These are phyloP conservation scores for Leccinum fuscescens DNA, from an alignment of 1,284 basidiomycete species.

Conservation along the genomic window DNA sequence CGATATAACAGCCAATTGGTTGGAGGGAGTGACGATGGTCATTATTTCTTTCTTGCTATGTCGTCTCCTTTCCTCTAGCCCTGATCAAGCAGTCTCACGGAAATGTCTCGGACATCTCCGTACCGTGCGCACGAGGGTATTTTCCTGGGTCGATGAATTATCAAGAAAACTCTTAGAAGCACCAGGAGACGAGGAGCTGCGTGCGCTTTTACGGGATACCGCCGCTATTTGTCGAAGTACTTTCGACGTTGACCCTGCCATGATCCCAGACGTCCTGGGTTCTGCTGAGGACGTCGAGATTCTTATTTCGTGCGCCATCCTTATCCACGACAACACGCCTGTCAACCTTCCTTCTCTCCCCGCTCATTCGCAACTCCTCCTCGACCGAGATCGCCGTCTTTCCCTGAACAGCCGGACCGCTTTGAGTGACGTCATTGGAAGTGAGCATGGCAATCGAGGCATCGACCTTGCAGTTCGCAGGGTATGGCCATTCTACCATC, in stretches of 20 bases:
- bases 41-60: conserved; percentile 35
- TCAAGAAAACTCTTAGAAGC: conserved; percentile 21
- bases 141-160: conserved; percentile 39
- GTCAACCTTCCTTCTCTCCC: conserved; percentile 8
- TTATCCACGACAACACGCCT: conserved; percentile 33
- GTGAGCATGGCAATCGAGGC: conserved; percentile 12
- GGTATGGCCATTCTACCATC: conserved; percentile 39
- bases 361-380: conserved; percentile 15
- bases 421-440: conserved; percentile 4
- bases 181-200: conserved; percentile 23
- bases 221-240: conserved; percentile 42
- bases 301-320: conserved; percentile 37
- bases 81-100: conserved; percentile 4
- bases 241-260: conserved; percentile 35
- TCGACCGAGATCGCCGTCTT: conserved; percentile 32
- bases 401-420: conserved; percentile 13
- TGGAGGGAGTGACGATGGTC: conserved; percentile 37
- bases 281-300: conserved; percentile 29
- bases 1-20: conserved; percentile 42
- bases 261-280: conserved; percentile 20
- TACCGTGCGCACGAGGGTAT: conserved; percentile 31
- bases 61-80: conserved; percentile 36
- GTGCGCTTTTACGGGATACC: conserved; percentile 32
- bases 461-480: conserved; percentile 36
- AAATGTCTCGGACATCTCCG: conserved; percentile 28